Percentiles rank a stretch among this genome's conserved stretches.
Conservation (phyloP, 139 green algal species). For the Tetradesmus lagerheimii region DNA sequence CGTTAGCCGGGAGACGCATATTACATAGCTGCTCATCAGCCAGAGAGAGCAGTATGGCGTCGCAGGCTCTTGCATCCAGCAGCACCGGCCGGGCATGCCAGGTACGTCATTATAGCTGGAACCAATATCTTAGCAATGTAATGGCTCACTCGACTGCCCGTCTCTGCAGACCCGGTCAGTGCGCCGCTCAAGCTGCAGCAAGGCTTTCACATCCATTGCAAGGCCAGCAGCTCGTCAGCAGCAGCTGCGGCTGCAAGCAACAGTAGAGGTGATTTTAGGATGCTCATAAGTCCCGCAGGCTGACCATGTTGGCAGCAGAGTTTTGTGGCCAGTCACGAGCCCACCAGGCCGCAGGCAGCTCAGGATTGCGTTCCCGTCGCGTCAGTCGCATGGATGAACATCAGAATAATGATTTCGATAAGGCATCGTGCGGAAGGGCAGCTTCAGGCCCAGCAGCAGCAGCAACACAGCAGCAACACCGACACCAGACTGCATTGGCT, state of each 20-base stretch:
- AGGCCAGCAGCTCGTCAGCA: conserved; percentile 11
- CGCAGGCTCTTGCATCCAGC: conserved; percentile 25
- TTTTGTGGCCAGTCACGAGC: conserved; percentile 33
- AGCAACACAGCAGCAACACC: not conserved
- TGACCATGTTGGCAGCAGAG: not conserved
- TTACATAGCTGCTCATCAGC: not conserved
- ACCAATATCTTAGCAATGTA: not conserved
- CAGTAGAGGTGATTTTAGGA: conserved; percentile 11
- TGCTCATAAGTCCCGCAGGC: not conserved
- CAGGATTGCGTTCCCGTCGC: not conserved
- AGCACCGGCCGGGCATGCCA: conserved; percentile 26
- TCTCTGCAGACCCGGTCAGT: conserved; percentile 9
- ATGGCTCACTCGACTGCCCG: not conserved
- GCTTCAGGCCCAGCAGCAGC: not conserved
- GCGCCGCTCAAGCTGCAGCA: conserved; percentile 26
- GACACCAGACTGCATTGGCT: not conserved
- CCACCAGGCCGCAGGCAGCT: not conserved
- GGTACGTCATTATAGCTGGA: not conserved
- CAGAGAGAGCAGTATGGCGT: conserved; percentile 34
- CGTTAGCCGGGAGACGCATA: not conserved
- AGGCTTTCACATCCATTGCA: conserved; percentile 27
- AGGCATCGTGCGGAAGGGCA: not conserved
- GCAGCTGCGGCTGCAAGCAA: conserved; percentile 28
- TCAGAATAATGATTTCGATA: not conserved
- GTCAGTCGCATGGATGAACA: not conserved